phyloP scores from a whole-genome alignment of 805 yeast genomes.

The Candida methanosorbosa region DNA sequence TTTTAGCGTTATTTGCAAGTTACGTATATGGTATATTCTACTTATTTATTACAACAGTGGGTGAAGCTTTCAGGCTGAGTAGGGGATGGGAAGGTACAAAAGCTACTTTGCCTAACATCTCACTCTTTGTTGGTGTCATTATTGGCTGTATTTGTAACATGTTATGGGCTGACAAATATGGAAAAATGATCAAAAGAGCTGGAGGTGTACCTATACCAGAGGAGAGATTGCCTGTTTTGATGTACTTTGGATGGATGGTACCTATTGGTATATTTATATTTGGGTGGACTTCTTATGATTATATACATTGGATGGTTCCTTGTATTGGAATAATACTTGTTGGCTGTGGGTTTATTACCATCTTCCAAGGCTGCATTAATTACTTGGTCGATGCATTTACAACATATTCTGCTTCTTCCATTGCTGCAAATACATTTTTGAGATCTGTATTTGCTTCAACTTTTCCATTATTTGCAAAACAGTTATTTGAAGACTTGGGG shows the following conservation, averaged over 20 bases:
- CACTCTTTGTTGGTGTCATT: constrained; percentile 29
- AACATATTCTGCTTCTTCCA: constrained; percentile 57
- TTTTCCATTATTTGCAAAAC: constrained; percentile 57
- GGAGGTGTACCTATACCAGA: constrained; percentile 50
- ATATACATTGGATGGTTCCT: constrained; percentile 46
- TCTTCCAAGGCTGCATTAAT: constrained; percentile 60
- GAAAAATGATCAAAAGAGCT: constrained; percentile 10
- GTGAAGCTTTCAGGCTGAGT: constrained; percentile 24
- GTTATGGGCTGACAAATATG: constrained; percentile 15
- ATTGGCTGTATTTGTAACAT: constrained; percentile 25
- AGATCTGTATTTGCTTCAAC: constrained; percentile 61
- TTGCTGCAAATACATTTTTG: constrained; percentile 60
- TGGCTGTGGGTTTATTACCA: constrained; percentile 50
- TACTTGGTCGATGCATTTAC: constrained; percentile 69
- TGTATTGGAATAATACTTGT: constrained; percentile 50
- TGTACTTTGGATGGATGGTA: constrained; percentile 40
- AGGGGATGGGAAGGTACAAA: constrained; percentile 25
- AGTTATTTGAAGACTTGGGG: constrained; percentile 46
- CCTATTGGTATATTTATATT: constrained; percentile 57
- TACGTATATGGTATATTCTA: constrained; percentile 42
- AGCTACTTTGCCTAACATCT: constrained; percentile 25
- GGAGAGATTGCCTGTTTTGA: constrained; percentile 48
- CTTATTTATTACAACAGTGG: constrained; percentile 34
- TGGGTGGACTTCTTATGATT: constrained; percentile 48
- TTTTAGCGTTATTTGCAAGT: constrained; percentile 36